Conservation (phyloP, 2,329 filamentous ascomycete species). For the Elsinoe ampelina region DNA sequence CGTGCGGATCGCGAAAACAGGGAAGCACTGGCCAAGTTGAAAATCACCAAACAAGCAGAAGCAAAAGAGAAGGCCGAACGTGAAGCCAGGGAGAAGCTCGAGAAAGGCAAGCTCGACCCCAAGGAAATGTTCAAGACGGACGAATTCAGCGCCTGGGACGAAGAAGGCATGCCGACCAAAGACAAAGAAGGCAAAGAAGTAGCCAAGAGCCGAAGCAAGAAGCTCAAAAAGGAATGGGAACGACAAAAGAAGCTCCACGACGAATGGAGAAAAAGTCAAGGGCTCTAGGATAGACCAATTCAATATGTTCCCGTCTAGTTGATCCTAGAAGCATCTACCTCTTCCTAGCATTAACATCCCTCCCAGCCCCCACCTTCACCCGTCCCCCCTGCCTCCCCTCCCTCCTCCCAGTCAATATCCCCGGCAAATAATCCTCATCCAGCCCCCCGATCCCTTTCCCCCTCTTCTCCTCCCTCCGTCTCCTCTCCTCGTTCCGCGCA, state of each 20-base stretch:
- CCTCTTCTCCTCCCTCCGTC: conserved; percentile 57
- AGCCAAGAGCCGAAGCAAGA: conserved; percentile 70
- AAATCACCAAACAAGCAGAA: conserved; percentile 34
- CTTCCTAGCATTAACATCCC: conserved; percentile 57
- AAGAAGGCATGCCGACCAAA: conserved; percentile 68
- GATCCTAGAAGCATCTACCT: neutral
- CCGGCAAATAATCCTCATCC: conserved; percentile 88
- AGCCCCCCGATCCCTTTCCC: conserved; percentile 54
- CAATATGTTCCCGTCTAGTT: too few relatives aligned
- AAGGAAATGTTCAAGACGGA: conserved; percentile 48
- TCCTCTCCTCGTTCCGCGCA: conserved; percentile 51
- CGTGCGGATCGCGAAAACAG: conserved; percentile 45
- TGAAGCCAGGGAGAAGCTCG: conserved; percentile 40
- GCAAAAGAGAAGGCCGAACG: conserved; percentile 40
- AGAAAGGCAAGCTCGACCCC: conserved; percentile 50
- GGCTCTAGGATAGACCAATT: too few relatives aligned
- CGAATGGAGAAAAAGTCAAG: conserved; percentile 38
- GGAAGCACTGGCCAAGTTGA: conserved; percentile 44
- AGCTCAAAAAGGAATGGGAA: conserved; percentile 81
- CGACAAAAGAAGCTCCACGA: conserved; percentile 79
- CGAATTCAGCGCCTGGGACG: conserved; percentile 72
- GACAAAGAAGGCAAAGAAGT: conserved; percentile 71
- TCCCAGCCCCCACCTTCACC: conserved; percentile 74
- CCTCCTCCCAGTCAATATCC: conserved; percentile 73
- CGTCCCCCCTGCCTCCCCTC: conserved; percentile 50